Conservation (phyloP, 306 rosid species). For the Astragalus glycyphyllos region DNA sequence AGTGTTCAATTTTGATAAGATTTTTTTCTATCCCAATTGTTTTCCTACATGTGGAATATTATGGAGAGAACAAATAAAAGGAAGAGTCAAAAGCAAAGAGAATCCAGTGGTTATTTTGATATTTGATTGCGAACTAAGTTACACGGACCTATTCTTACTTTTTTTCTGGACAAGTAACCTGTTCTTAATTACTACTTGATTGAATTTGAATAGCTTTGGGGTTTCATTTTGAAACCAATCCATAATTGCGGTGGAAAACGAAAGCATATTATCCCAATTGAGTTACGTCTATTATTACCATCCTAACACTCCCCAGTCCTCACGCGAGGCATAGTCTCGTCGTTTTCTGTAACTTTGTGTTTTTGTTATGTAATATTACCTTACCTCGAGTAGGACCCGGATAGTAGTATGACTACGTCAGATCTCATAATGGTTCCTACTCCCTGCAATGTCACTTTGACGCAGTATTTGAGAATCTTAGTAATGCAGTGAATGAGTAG, state of each 20-base stretch:
- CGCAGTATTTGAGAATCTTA: too few species aligned
- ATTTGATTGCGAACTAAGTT: too few species aligned
- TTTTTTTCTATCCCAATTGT: background rate
- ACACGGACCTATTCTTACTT: too few species aligned
- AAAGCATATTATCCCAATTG: conserved; percentile 12
- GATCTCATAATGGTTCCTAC: too few species aligned
- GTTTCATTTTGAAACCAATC: background rate
- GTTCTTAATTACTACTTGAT: conserved; percentile 17
- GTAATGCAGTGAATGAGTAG: too few species aligned
- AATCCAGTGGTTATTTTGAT: background rate
- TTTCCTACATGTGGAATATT: background rate
- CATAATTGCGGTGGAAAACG: conserved; percentile 26
- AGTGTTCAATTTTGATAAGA: background rate
- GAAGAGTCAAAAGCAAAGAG: background rate
- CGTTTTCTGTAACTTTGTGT: conserved; percentile 37
- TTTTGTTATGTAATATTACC: too few species aligned
- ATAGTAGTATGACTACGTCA: too few species aligned
- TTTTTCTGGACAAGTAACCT: background rate
- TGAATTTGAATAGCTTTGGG: conserved; percentile 19
- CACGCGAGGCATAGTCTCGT: conserved; percentile 27
- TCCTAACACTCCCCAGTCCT: background rate
- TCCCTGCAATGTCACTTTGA: too few species aligned
- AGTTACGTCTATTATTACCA: conserved; percentile 37
- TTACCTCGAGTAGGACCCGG: too few species aligned
- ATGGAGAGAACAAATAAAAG: background rate